These are phyloP conservation scores for Pichia ethanolica DNA, from an alignment of 805 yeast species.

Conservation along the genomic window DNA sequence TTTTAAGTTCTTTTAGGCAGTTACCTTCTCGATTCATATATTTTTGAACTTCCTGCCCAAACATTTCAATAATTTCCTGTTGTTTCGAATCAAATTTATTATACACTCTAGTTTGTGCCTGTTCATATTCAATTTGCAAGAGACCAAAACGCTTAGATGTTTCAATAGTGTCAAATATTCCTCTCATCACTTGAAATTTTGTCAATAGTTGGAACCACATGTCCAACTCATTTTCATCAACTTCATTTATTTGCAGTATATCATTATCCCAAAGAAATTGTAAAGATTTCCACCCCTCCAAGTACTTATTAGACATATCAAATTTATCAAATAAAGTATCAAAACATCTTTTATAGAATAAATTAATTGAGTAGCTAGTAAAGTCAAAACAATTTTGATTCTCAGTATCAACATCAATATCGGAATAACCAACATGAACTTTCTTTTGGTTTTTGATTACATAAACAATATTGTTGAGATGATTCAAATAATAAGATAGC, in stretches of 20 bases:
- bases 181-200: slow-evolving; percentile 36
- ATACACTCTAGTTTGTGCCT: slow-evolving; percentile 44
- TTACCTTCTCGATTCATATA: slow-evolving; percentile 26
- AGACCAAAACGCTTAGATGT: slow-evolving; percentile 34
- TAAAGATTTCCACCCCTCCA: slow-evolving; percentile 41
- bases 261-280: slow-evolving; percentile 56
- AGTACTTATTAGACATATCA: background rate
- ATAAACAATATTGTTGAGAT: slow-evolving; percentile 19
- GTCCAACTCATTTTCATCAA: slow-evolving; percentile 29
- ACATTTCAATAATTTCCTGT: slow-evolving; percentile 36
- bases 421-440: background rate
- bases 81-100: slow-evolving; percentile 46
- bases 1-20: slow-evolving; percentile 28
- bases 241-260: slow-evolving; percentile 31
- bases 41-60: slow-evolving; percentile 32
- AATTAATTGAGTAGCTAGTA: background rate
- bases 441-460: slow-evolving; percentile 22
- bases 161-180: slow-evolving; percentile 45
- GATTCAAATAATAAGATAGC: slow-evolving; percentile 25
- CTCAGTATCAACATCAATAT: slow-evolving; percentile 6
- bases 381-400: background rate
- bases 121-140: slow-evolving; percentile 37
- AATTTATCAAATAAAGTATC: background rate
- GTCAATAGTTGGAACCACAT: slow-evolving; percentile 44
- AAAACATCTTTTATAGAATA: background rate